phyloP scores from a whole-genome alignment of 495 filamentous ascomycete genomes.

The Penicillium ochrochloron region DNA sequence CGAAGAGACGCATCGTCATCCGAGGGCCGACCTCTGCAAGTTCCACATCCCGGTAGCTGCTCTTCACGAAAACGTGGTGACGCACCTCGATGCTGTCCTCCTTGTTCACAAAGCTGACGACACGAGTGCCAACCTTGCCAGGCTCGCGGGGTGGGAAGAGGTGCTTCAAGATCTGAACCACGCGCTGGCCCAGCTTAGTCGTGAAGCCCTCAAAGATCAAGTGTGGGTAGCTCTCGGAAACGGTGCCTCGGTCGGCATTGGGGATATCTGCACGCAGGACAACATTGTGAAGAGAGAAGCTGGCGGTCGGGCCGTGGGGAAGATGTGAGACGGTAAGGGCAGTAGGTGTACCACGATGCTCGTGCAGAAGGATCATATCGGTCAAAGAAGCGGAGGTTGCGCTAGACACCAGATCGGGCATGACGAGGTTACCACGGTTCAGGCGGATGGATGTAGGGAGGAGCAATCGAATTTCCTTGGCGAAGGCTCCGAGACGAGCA shows the following conservation, averaged over 20 bases:
- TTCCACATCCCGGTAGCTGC: conserved; percentile 85
- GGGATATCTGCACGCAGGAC: conserved; percentile 93
- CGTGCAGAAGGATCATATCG: conserved; percentile 88
- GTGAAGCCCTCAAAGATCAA: conserved; percentile 95
- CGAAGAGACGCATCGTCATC: conserved; percentile 96
- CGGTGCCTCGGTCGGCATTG: conserved; percentile 81
- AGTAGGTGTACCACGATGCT: conserved; percentile 92
- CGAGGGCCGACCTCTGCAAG: conserved; percentile 92
- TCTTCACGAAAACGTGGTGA: conserved; percentile 83
- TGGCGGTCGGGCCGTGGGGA: conserved; percentile 90
- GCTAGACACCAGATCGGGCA: conserved; percentile 81
- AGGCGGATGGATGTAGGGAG: conserved; percentile 89
- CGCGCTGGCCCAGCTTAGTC: conserved; percentile 76
- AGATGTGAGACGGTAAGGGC: conserved; percentile 89
- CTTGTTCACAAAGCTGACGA: conserved; percentile 93
- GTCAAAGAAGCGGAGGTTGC: conserved; percentile 77
- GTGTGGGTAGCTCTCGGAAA: conserved; percentile 92
- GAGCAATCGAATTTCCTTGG: conserved; percentile 93
- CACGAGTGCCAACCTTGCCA: conserved; percentile 80
- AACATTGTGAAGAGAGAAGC: conserved; percentile 93
- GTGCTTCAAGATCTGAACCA: conserved; percentile 92
- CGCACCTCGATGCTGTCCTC: conserved; percentile 91
- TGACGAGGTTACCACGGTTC: conserved; percentile 87
- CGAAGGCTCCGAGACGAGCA: conserved; percentile 80
- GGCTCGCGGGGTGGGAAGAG: conserved; percentile 89